A percentile compares a stretch with the other conserved stretches of the same genome.
phyloP scores from a whole-genome alignment of 352 stramenopile species.

The Pythium guiyangense region DNA sequence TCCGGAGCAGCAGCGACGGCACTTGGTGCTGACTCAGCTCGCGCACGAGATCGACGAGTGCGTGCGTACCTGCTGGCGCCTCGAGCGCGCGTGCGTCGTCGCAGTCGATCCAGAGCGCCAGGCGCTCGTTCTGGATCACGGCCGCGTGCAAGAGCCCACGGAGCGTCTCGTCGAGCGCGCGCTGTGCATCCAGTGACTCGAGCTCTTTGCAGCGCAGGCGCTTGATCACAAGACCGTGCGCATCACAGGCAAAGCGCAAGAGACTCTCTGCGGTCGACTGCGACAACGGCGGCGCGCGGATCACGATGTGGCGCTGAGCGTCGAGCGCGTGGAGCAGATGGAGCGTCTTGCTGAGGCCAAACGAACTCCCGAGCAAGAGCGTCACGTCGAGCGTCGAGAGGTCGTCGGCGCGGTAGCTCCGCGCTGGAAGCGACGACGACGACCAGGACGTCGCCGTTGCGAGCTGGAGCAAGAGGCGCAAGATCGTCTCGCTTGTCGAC shows the following conservation, averaged over 20 bases:
- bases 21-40: conserved; percentile 34
- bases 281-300: conserved; percentile 10
- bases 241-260: conserved; percentile 30
- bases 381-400: conserved; percentile 6
- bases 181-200: not conserved
- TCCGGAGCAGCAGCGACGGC: conserved; percentile 26
- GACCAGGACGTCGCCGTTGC: conserved; percentile 1
- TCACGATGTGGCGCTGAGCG: conserved; percentile 21
- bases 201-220: conserved; percentile 2
- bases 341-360: conserved; percentile 26
- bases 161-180: conserved; percentile 5
- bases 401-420: conserved; percentile 3
- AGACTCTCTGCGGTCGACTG: conserved; percentile 17
- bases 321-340: conserved; percentile 34
- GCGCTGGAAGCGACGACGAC: conserved; percentile 2
- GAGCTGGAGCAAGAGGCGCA: conserved; percentile 11
- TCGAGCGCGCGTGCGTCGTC: conserved; percentile 7
- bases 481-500: conserved; percentile 4
- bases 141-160: conserved; percentile 16
- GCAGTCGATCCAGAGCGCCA: conserved; percentile 27
- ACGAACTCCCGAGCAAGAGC: conserved; percentile 27
- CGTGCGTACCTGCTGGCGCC: not conserved
- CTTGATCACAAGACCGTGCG: conserved; percentile 32
- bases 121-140: conserved; percentile 29
- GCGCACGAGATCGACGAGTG: conserved; percentile 19